These are phyloP conservation scores for Tulasnella sp. DNA, from an alignment of 768 basidiomycete genomes.

Conservation along the genomic window DNA sequence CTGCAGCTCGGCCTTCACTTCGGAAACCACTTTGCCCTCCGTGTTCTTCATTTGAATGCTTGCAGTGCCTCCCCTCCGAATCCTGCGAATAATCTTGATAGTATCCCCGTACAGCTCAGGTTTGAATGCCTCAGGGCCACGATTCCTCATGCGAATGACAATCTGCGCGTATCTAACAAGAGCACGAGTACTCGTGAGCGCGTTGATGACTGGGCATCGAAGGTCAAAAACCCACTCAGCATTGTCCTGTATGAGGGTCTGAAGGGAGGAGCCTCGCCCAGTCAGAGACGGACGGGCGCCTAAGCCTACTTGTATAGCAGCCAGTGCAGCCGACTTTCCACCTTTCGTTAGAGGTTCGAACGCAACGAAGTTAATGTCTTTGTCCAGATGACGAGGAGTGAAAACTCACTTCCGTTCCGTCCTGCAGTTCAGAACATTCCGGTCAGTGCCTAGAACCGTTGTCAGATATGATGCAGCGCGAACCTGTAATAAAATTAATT, in stretches of 20 bases:
- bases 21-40: constrained; percentile 62
- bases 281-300: constrained; percentile 92
- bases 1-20: constrained; percentile 77
- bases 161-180: constrained; percentile 54
- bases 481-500: constrained; percentile 96
- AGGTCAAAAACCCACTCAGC: constrained; percentile 54
- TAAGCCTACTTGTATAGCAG: constrained; percentile 87
- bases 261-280: constrained; percentile 80
- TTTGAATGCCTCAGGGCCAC: constrained; percentile 85
- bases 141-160: constrained; percentile 78
- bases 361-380: not conserved
- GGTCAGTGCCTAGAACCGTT: constrained; percentile 15
- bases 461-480: constrained; percentile 31
- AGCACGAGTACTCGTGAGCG: not conserved
- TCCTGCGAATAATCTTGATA: constrained; percentile 78
- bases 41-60: constrained; percentile 79
- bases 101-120: constrained; percentile 80
- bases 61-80: constrained; percentile 70
- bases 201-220: not conserved
- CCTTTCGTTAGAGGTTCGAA: constrained; percentile 46
- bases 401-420: constrained; percentile 82
- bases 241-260: constrained; percentile 81
- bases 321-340: constrained; percentile 91
- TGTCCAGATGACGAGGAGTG: not conserved
- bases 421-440: constrained; percentile 45